These are phyloP conservation scores for Cutaneotrichosporon cutaneum DNA, from an alignment of 1,284 basidiomycete species.

Conservation along the genomic window DNA sequence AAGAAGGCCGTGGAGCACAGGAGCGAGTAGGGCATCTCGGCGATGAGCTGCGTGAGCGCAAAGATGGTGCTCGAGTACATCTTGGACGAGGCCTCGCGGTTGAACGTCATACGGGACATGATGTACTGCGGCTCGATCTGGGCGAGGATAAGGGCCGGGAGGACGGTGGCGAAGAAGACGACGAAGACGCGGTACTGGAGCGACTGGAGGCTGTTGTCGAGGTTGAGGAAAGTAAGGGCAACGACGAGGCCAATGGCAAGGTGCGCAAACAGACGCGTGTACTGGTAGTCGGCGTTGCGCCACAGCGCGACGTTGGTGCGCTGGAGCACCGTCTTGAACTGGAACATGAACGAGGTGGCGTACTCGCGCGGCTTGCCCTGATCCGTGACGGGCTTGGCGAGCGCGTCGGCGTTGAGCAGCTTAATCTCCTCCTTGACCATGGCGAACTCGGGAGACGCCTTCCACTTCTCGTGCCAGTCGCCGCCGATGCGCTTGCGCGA, in stretches of 20 bases:
- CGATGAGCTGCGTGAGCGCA: conserved; percentile 74
- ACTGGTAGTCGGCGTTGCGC: conserved; percentile 68
- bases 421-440: conserved; percentile 52
- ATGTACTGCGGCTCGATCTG: conserved; percentile 82
- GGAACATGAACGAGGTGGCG: conserved; percentile 72
- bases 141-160: conserved; percentile 46
- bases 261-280: conserved; percentile 77
- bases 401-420: conserved; percentile 54
- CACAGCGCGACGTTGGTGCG: conserved; percentile 76
- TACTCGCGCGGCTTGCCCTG: conserved; percentile 36
- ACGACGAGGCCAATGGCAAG: conserved; percentile 74
- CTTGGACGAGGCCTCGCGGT: conserved; percentile 59
- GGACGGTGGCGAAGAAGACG: conserved; percentile 52
- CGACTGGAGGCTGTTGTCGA: conserved; percentile 65
- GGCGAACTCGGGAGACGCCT: conserved; percentile 55
- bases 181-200: conserved; percentile 80
- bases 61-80: conserved; percentile 61
- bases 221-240: conserved; percentile 78
- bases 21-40: conserved; percentile 66
- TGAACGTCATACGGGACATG: conserved; percentile 62
- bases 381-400: conserved; percentile 48
- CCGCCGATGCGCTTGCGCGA: conserved; percentile 62
- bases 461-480: conserved; percentile 77
- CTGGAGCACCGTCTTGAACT: conserved; percentile 69
- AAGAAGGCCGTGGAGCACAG: conserved; percentile 73